Evolutionary conservation across 495 filamentous ascomycete genomes (phyloP), one percentile per base, ranked within the genome.

Genomic region (Aspergillus ostianus): DNA sequence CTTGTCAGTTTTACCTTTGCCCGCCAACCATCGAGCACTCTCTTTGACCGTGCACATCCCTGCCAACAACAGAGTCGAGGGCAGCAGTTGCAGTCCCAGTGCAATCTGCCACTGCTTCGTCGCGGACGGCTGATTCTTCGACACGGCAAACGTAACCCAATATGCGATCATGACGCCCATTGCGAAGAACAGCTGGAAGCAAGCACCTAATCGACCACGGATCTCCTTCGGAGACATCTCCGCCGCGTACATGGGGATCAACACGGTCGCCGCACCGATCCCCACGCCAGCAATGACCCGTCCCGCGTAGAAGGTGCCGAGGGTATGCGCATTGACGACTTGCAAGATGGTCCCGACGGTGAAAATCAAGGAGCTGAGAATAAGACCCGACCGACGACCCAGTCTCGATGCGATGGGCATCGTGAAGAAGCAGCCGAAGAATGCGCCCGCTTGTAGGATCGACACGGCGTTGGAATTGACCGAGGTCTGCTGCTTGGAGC

Each of bases 151-250:
- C 13, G 78, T 75, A 6, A 80, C 67, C 74, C 79, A 84, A 55
- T 82, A 82, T 0, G 76, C 77, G 12, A 77, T 65, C 64, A 81
- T 79, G 18, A 82, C 77, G 0, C 80, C 80, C 29, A 74, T 53
- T 0, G 78, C 73, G 56, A 79, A 82, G 66, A 82, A 79, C 9
- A 78, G 67, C 57, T 80, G 79, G 61, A 80, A 80, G 57, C 77
- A 76, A 47, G 70, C 58, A n/a, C 78, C 81, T 6, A 82, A 73
- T n/a, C 78, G 70, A 12, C 80, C 82, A 27, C 82, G 72, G 44
- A 84, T 73, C 19, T 80, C 73, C 60, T 80, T 81, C 0, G 81
- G 80, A 44, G 80, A 75, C 71, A 78, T 84, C 65, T 85, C 83
- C 4, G 78, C 75, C 15, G 72, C 69, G 51, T 75, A 83, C 70